Percentiles rank a stretch among this genome's conserved stretches.
phyloP scores from a whole-genome alignment of 2,329 filamentous ascomycete genomes.

The Colletotrichum coccodes region DNA sequence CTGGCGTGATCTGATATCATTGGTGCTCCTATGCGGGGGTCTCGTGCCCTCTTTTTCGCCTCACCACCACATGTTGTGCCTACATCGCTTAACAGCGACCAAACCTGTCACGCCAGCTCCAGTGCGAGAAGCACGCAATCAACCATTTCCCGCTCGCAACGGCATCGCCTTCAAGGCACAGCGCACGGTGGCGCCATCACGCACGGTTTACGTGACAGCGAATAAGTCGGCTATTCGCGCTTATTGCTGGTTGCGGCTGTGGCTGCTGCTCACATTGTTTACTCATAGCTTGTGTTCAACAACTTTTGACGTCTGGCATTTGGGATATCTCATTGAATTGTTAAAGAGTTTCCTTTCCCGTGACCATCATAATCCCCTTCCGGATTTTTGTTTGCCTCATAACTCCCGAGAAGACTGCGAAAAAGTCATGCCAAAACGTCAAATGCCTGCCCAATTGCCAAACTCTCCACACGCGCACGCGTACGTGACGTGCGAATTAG shows the following conservation, averaged over 20 bases:
- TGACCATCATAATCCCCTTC: constrained; percentile 29
- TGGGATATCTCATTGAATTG: constrained; percentile 34
- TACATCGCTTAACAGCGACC: neutral
- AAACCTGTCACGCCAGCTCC: neutral
- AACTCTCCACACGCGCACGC: neutral
- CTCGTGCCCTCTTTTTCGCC: constrained; percentile 23
- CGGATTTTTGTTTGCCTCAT: constrained; percentile 32
- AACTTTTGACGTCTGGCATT: constrained; percentile 32
- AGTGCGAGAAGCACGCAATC: neutral
- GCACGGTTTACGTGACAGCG: neutral
- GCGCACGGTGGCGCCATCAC: neutral
- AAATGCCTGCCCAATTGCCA: constrained; percentile 15
- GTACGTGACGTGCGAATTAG: no score
- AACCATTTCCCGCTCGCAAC: neutral
- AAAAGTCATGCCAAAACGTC: constrained; percentile 33
- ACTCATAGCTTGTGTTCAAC: neutral
- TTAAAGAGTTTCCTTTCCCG: constrained; percentile 20
- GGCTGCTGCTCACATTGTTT: neutral
- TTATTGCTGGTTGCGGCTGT: neutral
- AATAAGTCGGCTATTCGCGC: neutral
- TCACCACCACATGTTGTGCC: constrained; percentile 1
- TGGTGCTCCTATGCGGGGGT: constrained; percentile 22
- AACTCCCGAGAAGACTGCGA: constrained; percentile 31
- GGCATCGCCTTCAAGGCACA: neutral
- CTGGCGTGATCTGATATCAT: constrained; percentile 26